Evolutionary conservation across 2,329 filamentous ascomycete species (phyloP), one percentile per base, ranked within the genome.

Genomic region (Penicillium nordicum): DNA sequence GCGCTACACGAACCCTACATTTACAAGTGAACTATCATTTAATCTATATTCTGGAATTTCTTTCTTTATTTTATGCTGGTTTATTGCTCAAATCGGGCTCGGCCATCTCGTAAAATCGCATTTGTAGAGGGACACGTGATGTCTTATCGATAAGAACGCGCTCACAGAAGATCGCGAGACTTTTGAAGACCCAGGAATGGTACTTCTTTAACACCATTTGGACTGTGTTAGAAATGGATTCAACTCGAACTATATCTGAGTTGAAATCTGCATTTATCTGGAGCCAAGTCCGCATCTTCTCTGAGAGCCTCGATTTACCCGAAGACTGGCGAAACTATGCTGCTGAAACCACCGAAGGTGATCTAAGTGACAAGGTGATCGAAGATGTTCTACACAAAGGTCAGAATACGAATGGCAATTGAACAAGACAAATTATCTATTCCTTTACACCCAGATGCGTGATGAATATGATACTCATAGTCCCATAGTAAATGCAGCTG

Each of bases 371-470:
- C 50, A 79, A 79, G 60, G 74, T 76, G 16, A 72, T 83, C 54
- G 76, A 78, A 45, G 79, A 82, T 67, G 79, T 77, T 29, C 57
- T 83, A 49, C 72, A 78, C 54, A 82, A 82, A 74, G 75, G 80
- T 82, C 36, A 40, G 53, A 46, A 18, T 16, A 36, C 21, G 16
- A 45, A 41, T 23, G 11, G 4, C 38, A 21, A 37, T 25, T 14
- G 12, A 53, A 25, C 16, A 29, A 5, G 32, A 16, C 10, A 38
- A 10, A 18, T 30, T 21, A 7, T 30, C 5, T 27, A 18, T n/a
- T 3, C 3, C 12, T 23, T 14, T 18, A 3, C 12, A 1, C 4
- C 12, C 3, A 32, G 27, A 23, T 25, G 14, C 5, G 37, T 5
- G 14, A 36, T 51, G 29, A 25, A 44, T 21, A n/a, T 14, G 5